Evolutionary conservation across 169 alveolate genomes (phyloP).

Genomic region (Fabrea salina): DNA sequence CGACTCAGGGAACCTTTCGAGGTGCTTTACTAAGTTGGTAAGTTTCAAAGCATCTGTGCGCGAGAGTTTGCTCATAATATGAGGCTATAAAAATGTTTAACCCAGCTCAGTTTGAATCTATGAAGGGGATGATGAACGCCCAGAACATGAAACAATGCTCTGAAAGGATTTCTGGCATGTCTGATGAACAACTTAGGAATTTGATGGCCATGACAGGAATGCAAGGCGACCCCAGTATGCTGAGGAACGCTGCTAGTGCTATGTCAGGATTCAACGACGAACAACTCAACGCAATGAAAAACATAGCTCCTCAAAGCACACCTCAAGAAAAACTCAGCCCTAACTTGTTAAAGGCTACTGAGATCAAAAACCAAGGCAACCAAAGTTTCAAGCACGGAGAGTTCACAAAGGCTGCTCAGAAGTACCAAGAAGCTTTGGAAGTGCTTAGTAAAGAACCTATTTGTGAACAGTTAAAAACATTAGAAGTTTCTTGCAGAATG

Average conservation of each 20-base stretch:
- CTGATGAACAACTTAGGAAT: slow-evolving; percentile 8
- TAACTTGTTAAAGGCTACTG: background rate
- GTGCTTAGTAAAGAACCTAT: background rate
- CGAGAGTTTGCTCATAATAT: too few relatives aligned
- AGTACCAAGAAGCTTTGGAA: background rate
- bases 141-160: slow-evolving; percentile 21
- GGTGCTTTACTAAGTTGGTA: background rate
- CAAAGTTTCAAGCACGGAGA: background rate
- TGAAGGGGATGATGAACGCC: slow-evolving; percentile 22
- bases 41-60: too few relatives aligned
- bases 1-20: background rate
- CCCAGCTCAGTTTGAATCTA: slow-evolving; percentile 24
- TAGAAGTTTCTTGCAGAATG: slow-evolving; percentile 22
- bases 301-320: background rate
- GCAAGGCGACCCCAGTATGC: background rate
- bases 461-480: background rate
- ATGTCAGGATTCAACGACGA: background rate
- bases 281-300: background rate
- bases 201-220: slow-evolving; percentile 3
- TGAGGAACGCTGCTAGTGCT: background rate
- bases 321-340: background rate
- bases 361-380: slow-evolving; percentile 11
- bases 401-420: background rate
- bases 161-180: slow-evolving; percentile 10
- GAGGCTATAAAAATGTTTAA: too few relatives aligned